These are phyloP conservation scores for Allomyces macrogynus DNA, from an alignment of 192 early-diverging fungal species.

Conservation along the genomic window DNA sequence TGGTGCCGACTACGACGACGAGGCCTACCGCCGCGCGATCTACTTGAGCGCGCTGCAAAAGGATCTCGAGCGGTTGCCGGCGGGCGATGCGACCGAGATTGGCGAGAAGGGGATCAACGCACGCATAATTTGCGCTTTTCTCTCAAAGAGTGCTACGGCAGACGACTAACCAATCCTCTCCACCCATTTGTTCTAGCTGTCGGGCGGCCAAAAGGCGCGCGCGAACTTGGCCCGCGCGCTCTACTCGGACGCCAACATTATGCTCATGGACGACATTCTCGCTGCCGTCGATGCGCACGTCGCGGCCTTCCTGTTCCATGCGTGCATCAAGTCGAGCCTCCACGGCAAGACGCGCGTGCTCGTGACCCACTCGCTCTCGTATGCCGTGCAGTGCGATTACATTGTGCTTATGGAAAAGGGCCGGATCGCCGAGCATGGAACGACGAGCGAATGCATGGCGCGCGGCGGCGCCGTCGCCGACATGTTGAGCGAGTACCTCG, in stretches of 20 bases:
- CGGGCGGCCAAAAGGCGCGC: constrained; percentile 76
- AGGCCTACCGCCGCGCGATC: constrained; percentile 28
- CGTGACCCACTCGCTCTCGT: constrained; percentile 60
- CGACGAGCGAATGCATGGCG: constrained; percentile 41
- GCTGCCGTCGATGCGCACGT: constrained; percentile 66
- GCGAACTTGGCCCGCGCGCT: constrained; percentile 39
- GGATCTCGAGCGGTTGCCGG: constrained; percentile 32
- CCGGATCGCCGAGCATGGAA: constrained; percentile 28
- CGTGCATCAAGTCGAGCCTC: constrained; percentile 39
- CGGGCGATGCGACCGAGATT: constrained; percentile 32
- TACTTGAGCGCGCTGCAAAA: constrained; percentile 29
- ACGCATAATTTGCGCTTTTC: constrained; percentile 7
- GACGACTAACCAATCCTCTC: too few species aligned
- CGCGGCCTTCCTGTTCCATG: constrained; percentile 41
- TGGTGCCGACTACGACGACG: constrained; percentile 29
- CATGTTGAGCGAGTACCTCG: constrained; percentile 14
- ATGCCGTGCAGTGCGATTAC: constrained; percentile 24
- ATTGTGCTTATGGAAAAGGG: constrained; percentile 28
- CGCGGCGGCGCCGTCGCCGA: constrained; percentile 23
- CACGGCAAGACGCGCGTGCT: constrained; percentile 57
- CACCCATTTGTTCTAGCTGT: constrained; percentile 15
- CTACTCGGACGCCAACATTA: constrained; percentile 53
- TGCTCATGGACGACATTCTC: constrained; percentile 68
- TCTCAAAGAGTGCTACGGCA: too few species aligned
- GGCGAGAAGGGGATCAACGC: constrained; percentile 44